Conservation (phyloP, 2,329 filamentous ascomycete genomes). For the Chalaropsis thielavioides region DNA sequence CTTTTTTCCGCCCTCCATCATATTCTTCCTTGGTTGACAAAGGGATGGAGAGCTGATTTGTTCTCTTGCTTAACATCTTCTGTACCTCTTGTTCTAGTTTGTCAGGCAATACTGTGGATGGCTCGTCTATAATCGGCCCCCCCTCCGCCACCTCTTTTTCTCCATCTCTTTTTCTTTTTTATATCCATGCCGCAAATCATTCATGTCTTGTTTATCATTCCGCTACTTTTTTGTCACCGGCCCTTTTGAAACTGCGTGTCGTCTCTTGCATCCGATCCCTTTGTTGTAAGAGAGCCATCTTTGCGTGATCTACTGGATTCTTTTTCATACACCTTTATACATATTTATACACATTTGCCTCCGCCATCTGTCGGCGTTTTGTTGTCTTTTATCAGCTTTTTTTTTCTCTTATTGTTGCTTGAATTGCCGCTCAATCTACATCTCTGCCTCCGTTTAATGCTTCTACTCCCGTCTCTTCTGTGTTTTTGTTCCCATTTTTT, state of each 20-base stretch:
- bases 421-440: too few species aligned
- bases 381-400: neutral
- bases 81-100: neutral
- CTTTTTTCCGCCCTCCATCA: conserved; percentile 42
- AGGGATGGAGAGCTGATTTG: neutral
- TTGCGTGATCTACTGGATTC: neutral
- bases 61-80: neutral
- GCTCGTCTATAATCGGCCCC: neutral
- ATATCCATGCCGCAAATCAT: neutral
- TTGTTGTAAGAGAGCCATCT: neutral
- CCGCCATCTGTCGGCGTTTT: neutral
- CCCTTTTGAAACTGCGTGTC: neutral
- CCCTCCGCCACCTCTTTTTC: neutral
- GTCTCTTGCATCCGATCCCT: too few species aligned
- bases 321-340: neutral
- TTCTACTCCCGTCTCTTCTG: too few species aligned
- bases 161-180: neutral
- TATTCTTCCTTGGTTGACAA: neutral
- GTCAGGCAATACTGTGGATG: neutral
- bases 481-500: too few species aligned
- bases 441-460: too few species aligned
- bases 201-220: neutral
- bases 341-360: neutral
- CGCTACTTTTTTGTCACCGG: neutral
- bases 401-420: neutral